Conservation (phyloP, 805 yeast genomes). For the Wickerhamiella azyma region DNA sequence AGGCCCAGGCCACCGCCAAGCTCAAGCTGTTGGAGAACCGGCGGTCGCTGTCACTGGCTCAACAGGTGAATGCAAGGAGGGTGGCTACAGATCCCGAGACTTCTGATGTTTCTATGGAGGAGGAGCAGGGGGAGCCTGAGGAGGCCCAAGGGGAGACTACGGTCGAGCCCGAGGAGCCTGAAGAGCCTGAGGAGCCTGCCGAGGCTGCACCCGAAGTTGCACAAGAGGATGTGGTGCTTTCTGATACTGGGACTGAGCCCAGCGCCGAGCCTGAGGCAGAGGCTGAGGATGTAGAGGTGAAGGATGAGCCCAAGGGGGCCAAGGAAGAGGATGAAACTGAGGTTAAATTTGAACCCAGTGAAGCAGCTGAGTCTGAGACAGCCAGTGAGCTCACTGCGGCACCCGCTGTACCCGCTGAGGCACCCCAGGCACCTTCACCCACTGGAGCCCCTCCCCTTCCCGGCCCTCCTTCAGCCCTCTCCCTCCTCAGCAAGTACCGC, state of each 20-base stretch:
- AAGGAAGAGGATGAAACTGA: neutral
- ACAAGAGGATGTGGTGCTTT: no score
- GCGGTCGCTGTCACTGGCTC: no score
- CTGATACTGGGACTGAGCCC: neutral
- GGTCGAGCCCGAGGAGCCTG: neutral
- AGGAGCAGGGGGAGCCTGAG: no score
- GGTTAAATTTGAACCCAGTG: neutral
- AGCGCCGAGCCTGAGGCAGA: neutral
- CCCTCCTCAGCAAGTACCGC: conserved; percentile 14
- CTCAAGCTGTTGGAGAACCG: neutral
- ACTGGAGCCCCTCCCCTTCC: neutral
- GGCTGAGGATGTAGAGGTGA: neutral
- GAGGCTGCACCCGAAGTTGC: neutral
- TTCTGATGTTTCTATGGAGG: no score
- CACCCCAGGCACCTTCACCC: no score
- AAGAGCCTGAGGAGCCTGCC: neutral
- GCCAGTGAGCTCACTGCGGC: neutral
- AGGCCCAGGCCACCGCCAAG: neutral
- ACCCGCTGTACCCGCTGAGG: no score
- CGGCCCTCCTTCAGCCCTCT: conserved; percentile 10
- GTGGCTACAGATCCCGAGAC: neutral
- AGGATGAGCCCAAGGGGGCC: neutral
- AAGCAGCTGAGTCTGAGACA: neutral
- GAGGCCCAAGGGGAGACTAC: no score
- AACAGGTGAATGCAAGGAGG: neutral